Evolutionary conservation across 164 flowering plant species (phyloP), one percentile per base, ranked within the genome.

Genomic region (Houttuynia cordata): DNA sequence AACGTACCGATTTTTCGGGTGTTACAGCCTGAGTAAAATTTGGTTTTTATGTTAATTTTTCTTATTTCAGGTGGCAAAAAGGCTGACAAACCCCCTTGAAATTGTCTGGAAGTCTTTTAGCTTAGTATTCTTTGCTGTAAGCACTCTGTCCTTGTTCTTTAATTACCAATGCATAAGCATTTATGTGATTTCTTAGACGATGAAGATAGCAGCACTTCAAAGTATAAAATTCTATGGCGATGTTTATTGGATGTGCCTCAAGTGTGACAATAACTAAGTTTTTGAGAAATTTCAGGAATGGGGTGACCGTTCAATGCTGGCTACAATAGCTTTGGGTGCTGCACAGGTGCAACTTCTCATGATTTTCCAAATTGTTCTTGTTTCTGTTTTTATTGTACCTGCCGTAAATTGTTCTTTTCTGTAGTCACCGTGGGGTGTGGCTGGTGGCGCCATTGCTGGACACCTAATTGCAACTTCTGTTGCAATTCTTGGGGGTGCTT

Each of bases 301-400:
- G 99, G 97, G 99, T 55, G 99, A 93, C 60, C 95, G 97, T 34
- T 93, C 99, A 13, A 93, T 93, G 99, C 94, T 93, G 61, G 97
- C 99, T 56, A 93, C 99, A 56, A 85, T 93, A 64, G 97, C 99
- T 64, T 83, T 93, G 59, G 99, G 93, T 67, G 99, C 99, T 41
- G 97, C 97, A 12, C 97, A 93, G 99, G 99, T 93, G 59, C n/a
- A 34, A n/a, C 58, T 51, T 72, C 8, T 17, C 19, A 23, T 39
- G 21, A 58, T 59, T 63, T 18, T 56, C 21, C 25, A 25, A 39
- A 19, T 22, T 13, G 54, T 13, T 15, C 41, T 53, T 45, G n/a
- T 49, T 58, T 51, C 20, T 56, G 30, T 24, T 12, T 24, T 56
- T 56, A 22, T 0, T 12, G 5, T 24, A 39, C 42, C 20, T 57